These are phyloP conservation scores for Linnemannia schmuckeri DNA, from an alignment of 192 early-diverging fungal genomes.

Conservation along the genomic window DNA sequence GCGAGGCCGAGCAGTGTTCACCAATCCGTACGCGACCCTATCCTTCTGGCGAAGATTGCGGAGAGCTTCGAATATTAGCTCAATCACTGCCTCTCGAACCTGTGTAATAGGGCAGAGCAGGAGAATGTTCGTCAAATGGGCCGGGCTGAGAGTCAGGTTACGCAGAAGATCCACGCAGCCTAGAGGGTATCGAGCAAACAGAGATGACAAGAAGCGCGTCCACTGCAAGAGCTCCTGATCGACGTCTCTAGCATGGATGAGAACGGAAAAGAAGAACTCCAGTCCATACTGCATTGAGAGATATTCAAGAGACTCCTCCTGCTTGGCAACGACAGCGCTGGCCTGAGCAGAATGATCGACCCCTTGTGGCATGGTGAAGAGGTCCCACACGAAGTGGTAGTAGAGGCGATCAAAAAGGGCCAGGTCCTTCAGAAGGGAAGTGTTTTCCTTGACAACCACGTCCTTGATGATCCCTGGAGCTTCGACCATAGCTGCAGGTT, in stretches of 20 bases:
- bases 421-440: constrained; percentile 46
- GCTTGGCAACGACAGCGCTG: not conserved
- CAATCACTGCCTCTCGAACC: constrained; percentile 58
- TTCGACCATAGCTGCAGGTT: constrained; percentile 31
- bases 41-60: constrained; percentile 42
- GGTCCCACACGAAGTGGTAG: constrained; percentile 56
- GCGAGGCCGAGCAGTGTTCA: not conserved
- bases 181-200: constrained; percentile 37
- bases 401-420: constrained; percentile 58
- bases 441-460: constrained; percentile 57
- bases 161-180: constrained; percentile 55
- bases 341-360: not conserved
- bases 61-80: constrained; percentile 52
- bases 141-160: constrained; percentile 19
- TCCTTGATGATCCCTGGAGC: constrained; percentile 30
- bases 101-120: constrained; percentile 57
- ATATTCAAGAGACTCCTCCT: constrained; percentile 21
- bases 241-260: constrained; percentile 54
- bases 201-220: constrained; percentile 52
- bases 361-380: constrained; percentile 23
- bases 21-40: constrained; percentile 43
- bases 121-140: constrained; percentile 40
- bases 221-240: constrained; percentile 55
- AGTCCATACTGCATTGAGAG: constrained; percentile 46
- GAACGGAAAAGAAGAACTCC: constrained; percentile 57